Evolutionary conservation across 176 grass and related monocot genomes (phyloP).

Genomic region (Elymus sibiricus): DNA sequence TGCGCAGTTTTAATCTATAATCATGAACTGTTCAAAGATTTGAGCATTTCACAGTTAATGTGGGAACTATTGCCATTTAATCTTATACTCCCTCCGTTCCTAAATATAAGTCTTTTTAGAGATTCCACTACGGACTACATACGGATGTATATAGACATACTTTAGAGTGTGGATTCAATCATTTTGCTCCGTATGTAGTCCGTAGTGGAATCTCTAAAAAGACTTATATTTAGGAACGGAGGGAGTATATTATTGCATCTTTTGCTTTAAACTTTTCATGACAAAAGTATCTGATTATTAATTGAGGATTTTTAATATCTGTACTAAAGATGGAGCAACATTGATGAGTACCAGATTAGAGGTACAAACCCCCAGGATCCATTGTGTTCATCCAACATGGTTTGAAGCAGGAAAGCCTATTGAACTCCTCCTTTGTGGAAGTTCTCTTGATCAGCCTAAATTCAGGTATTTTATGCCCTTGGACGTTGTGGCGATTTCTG

Average conservation of each 20-base stretch:
- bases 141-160: too few species aligned
- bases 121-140: too few species aligned
- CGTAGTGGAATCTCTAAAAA: too few species aligned
- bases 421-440: conserved; percentile 80
- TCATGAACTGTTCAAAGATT: not conserved
- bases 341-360: conserved; percentile 83
- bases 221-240: too few species aligned
- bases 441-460: conserved; percentile 84
- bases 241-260: conserved; percentile 17
- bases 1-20: conserved; percentile 9
- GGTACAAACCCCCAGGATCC: conserved; percentile 73
- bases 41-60: not conserved
- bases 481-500: not conserved
- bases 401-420: conserved; percentile 93
- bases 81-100: too few species aligned
- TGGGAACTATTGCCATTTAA: not conserved
- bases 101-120: too few species aligned
- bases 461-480: conserved; percentile 52
- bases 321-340: conserved; percentile 66
- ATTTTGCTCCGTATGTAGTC: too few species aligned
- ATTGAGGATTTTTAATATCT: conserved; percentile 15
- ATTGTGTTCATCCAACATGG: conserved; percentile 84
- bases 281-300: conserved; percentile 2
- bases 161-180: too few species aligned
- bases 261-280: not conserved